Evolutionary conservation across 1,284 basidiomycete species (phyloP).

Genomic region (Ceratobasidium sp.): DNA sequence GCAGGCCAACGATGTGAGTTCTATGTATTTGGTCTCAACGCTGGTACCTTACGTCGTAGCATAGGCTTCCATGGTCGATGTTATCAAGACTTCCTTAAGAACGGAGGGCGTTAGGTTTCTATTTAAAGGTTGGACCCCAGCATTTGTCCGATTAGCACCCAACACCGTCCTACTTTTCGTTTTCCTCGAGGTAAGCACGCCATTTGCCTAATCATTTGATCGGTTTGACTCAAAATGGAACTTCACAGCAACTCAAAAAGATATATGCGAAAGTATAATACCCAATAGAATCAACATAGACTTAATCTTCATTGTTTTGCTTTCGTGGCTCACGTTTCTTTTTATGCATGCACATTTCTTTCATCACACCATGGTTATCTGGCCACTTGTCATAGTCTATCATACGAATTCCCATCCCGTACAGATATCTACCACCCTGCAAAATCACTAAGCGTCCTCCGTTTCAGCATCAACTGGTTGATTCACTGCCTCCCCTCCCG

Average conservation of each 20-base stretch:
- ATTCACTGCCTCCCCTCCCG: not conserved
- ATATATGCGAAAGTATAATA: slow-evolving; percentile 42
- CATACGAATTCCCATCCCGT: not conserved
- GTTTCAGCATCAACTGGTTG: not conserved
- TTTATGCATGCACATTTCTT: not conserved
- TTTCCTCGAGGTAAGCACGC: slow-evolving; percentile 49
- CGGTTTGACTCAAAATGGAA: not conserved
- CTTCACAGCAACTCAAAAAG: slow-evolving; percentile 47
- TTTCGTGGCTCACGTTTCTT: slow-evolving; percentile 20
- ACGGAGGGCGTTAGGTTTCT: slow-evolving; percentile 61
- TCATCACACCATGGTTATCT: not conserved
- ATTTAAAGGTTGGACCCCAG: slow-evolving; percentile 67
- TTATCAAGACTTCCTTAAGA: slow-evolving; percentile 53
- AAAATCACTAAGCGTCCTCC: slow-evolving; percentile 3
- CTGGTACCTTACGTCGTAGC: slow-evolving; percentile 47
- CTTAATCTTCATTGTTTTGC: slow-evolving; percentile 9
- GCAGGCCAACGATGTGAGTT: too few species aligned
- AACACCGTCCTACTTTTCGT: slow-evolving; percentile 56
- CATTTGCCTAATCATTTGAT: too few species aligned
- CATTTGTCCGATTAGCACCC: slow-evolving; percentile 60
- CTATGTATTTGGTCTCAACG: not conserved
- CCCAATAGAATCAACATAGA: slow-evolving; percentile 18
- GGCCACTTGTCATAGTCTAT: slow-evolving; percentile 1
- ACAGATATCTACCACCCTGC: not conserved
- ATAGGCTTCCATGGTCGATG: slow-evolving; percentile 44